A percentile compares a stretch with the other conserved stretches of the same genome.
These are phyloP conservation scores for Roridomyces roridus DNA, from an alignment of 768 basidiomycete species.

Conservation along the genomic window DNA sequence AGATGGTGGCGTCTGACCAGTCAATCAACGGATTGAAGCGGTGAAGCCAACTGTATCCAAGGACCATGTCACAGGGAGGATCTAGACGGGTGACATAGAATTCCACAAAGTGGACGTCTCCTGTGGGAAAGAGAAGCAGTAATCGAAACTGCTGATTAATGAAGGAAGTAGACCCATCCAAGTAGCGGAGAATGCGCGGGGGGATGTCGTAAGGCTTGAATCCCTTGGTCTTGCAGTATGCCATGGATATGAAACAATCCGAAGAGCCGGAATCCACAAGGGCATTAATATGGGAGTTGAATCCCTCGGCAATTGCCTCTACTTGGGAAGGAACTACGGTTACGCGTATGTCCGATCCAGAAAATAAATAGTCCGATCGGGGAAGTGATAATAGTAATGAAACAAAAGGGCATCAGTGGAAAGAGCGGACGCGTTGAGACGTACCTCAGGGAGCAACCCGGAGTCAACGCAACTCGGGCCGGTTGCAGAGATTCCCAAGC, in stretches of 20 bases:
- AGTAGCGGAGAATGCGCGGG: background rate
- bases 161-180: slow-evolving; percentile 6
- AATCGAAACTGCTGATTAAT: background rate
- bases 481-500: background rate
- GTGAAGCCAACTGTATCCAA: background rate
- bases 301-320: background rate
- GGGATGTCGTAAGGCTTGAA: background rate
- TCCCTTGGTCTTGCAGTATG: background rate
- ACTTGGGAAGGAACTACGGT: background rate
- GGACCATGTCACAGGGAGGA: slow-evolving; percentile 9
- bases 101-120: too few relatives aligned
- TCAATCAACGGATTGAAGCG: background rate
- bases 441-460: slow-evolving; percentile 3
- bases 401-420: slow-evolving; percentile 7
- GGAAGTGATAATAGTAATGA: background rate
- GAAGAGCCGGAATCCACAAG: slow-evolving; percentile 12
- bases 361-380: background rate
- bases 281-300: background rate
- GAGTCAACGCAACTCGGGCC: slow-evolving; percentile 9
- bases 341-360: background rate
- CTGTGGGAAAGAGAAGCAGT: background rate
- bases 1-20: background rate
- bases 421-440: slow-evolving; percentile 14
- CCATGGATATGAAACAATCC: slow-evolving; percentile 3
- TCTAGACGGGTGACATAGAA: slow-evolving; percentile 8